Percentiles rank a stretch among this genome's conserved stretches.
phyloP scores from a whole-genome alignment of 495 filamentous ascomycete species.

The Penicillium bialowiezense region DNA sequence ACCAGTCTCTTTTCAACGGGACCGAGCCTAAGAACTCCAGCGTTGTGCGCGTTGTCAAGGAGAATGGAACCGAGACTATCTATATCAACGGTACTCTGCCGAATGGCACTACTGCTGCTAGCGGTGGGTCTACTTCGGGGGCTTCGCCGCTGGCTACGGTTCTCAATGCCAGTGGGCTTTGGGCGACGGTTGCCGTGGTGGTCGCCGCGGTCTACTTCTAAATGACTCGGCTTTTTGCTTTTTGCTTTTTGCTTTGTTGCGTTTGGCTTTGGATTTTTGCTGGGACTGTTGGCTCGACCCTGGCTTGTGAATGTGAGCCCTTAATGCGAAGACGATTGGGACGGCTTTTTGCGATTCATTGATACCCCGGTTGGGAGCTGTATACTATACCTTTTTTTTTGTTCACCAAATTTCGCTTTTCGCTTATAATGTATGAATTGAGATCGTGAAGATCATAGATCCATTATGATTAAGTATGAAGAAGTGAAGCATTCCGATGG shows the following conservation, averaged over 20 bases:
- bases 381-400: conserved; percentile 2
- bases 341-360: conserved; percentile 2
- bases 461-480: no score
- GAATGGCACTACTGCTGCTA: conserved; percentile 73
- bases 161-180: conserved; percentile 56
- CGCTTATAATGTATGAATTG: no score
- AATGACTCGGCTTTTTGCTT: neutral
- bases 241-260: neutral
- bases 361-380: conserved; percentile 5
- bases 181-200: conserved; percentile 57
- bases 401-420: no score
- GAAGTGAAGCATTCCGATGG: conserved; percentile 13
- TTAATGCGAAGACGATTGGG: conserved; percentile 5
- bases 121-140: conserved; percentile 19
- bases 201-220: conserved; percentile 32
- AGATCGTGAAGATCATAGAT: no score
- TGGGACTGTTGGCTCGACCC: neutral
- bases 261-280: neutral
- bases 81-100: conserved; percentile 82
- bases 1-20: conserved; percentile 59
- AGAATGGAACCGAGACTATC: conserved; percentile 74
- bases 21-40: conserved; percentile 65
- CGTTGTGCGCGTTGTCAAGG: conserved; percentile 56
- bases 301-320: neutral
- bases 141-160: conserved; percentile 23